These are phyloP conservation scores for Lactifluus volemus DNA, from an alignment of 768 basidiomycete genomes.

Conservation along the genomic window DNA sequence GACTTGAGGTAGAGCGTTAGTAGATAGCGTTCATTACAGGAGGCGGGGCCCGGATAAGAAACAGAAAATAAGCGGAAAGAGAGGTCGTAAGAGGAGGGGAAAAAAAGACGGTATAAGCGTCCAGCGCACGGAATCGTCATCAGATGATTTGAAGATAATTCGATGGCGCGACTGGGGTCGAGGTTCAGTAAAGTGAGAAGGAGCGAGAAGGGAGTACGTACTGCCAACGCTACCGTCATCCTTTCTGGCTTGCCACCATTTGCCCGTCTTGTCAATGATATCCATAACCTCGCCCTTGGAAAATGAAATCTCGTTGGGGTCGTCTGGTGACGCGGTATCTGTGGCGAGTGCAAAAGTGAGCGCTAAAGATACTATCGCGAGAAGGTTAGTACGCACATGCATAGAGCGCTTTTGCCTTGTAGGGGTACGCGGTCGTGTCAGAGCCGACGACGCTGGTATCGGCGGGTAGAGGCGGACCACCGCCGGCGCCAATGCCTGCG, in stretches of 20 bases:
- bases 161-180: conserved; percentile 61
- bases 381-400: conserved; percentile 44
- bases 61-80: background rate
- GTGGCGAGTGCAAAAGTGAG: conserved; percentile 6
- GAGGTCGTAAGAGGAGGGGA: background rate
- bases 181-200: background rate
- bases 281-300: conserved; percentile 87
- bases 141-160: conserved; percentile 74
- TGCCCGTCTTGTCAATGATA: conserved; percentile 85
- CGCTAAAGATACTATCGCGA: background rate
- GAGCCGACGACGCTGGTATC: conserved; percentile 18
- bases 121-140: conserved; percentile 8
- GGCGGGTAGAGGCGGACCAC: conserved; percentile 24
- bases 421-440: conserved; percentile 38
- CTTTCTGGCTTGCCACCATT: conserved; percentile 90
- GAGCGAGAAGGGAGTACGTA: conserved; percentile 34
- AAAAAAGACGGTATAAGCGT: conserved; percentile 1
- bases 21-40: conserved; percentile 5
- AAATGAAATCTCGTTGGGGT: conserved; percentile 95
- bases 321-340: conserved; percentile 93
- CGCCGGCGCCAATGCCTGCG: conserved; percentile 52
- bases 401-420: conserved; percentile 86
- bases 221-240: conserved; percentile 69
- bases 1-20: conserved; percentile 2
- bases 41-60: background rate